Conservation (phyloP, 164 flowering plant genomes). For the Pachysandra terminalis region DNA sequence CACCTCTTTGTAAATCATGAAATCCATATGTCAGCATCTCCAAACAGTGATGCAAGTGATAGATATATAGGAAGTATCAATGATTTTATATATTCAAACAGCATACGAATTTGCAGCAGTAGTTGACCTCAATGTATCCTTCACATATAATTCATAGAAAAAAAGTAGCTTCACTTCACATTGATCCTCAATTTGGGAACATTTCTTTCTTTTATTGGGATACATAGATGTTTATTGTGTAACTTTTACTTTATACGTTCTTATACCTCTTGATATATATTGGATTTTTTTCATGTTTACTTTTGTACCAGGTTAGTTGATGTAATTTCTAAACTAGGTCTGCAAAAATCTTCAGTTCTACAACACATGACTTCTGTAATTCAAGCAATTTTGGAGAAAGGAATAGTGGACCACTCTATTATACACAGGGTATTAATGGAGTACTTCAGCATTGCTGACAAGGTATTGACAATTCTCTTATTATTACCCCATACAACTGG, state of each 20-base stretch:
- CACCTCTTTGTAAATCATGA: no score
- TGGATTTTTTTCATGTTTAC: not conserved
- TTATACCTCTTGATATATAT: not conserved
- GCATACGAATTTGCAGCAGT: not conserved
- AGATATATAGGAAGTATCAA: not conserved
- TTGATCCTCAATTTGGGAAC: not conserved
- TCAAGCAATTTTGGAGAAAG: conserved; percentile 90
- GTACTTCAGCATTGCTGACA: conserved; percentile 73
- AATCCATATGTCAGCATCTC: no score
- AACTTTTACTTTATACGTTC: not conserved
- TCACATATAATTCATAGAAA: no score
- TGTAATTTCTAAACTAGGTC: conserved; percentile 69
- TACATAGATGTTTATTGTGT: not conserved
- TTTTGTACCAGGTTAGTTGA: conserved; percentile 61
- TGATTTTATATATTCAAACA: not conserved
- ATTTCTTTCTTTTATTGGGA: not conserved
- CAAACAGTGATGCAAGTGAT: no score
- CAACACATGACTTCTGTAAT: conserved; percentile 73
- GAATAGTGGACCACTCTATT: conserved; percentile 91
- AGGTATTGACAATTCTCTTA: conserved; percentile 39
- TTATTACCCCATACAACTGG: not conserved
- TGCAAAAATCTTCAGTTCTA: conserved; percentile 63
- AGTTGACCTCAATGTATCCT: not conserved
- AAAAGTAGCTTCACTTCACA: not conserved
- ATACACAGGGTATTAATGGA: conserved; percentile 71